Evolutionary conservation across 768 basidiomycete species (phyloP), one percentile per base, ranked within the genome.

Genomic region (Mycena pura): DNA sequence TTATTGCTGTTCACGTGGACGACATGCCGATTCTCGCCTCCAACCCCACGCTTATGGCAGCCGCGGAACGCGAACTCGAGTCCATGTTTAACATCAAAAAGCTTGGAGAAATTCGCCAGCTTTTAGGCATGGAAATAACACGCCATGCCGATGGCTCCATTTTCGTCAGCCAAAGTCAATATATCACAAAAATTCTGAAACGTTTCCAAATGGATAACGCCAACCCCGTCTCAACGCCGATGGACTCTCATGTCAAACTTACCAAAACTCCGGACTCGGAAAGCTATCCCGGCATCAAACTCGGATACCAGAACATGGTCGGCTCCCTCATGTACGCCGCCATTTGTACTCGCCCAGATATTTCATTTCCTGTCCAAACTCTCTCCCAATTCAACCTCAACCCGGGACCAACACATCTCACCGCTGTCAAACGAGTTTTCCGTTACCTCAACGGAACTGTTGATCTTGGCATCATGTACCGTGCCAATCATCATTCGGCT

Each of bases 341-440:
- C 8, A 50, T 70, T 11, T 57, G 62, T 10, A 73, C 72, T 2
- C 73, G 74, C 6, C 77, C 76, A 13, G 75, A 78, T 60, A 76
- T 77, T 50, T 54, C 68, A 1, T 74, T 63, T 43, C 62, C 73
- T 0, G 72, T 76, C 25, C 50, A 60, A 14, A 54, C 53, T 6
- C 63, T 76, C 0, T 55, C 66, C 5, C 73, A 67, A 14, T 77
- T 71, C 68, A 57, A 62, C n/a, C 17, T 52, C 10, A 44, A 44
- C 15, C 43, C 43, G 10, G 22, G 24, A 6, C 43, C 43, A 21
- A 25, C 43, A n/a, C 43, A 44, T 15, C 43, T 44, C 24, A 44
- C n/a, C n/a, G n/a, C n/a, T n/a, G n/a, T n/a, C n/a, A n/a, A n/a
- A n/a, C n/a, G n/a, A n/a, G n/a, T n/a, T 25, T 44, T 44, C 27